Conservation (phyloP, 2,329 filamentous ascomycete species). For the Arthrobotrys sphaeroides region DNA sequence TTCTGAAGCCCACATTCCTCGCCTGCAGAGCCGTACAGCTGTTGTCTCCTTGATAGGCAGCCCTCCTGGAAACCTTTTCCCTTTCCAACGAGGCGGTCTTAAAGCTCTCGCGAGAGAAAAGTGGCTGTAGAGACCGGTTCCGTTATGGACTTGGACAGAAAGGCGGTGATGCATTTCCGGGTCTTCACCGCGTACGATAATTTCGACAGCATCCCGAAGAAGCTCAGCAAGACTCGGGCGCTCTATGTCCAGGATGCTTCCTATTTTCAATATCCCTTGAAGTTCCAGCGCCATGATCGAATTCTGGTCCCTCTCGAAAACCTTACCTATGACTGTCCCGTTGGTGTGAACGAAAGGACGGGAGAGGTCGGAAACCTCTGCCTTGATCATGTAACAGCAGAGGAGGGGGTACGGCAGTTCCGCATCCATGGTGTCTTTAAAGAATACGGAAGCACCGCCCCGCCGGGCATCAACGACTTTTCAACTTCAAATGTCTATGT, state of each 20-base stretch:
- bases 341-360: conserved; percentile 24
- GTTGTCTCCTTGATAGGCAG: conserved; percentile 36
- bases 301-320: conserved; percentile 43
- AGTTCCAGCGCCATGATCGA: conserved; percentile 21
- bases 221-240: neutral
- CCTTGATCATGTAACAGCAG: conserved; percentile 24
- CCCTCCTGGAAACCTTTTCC: neutral
- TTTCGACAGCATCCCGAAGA: neutral
- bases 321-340: conserved; percentile 11
- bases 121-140: neutral
- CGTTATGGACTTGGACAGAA: neutral
- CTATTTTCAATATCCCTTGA: conserved; percentile 22
- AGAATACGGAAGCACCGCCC: neutral
- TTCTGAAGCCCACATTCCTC: conserved; percentile 37
- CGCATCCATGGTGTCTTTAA: conserved; percentile 30
- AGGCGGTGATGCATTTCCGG: conserved; percentile 19
- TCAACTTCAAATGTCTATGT: neutral
- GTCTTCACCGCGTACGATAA: conserved; percentile 12
- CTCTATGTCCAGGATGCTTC: neutral
- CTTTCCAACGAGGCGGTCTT: neutral
- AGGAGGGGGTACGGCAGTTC: neutral
- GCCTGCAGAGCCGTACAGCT: conserved; percentile 16
- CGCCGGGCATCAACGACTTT: neutral
- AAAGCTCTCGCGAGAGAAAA: neutral
- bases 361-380: conserved; percentile 35